phyloP scores from a whole-genome alignment of 257 asterid genomes.

The Solanum commersonii region DNA sequence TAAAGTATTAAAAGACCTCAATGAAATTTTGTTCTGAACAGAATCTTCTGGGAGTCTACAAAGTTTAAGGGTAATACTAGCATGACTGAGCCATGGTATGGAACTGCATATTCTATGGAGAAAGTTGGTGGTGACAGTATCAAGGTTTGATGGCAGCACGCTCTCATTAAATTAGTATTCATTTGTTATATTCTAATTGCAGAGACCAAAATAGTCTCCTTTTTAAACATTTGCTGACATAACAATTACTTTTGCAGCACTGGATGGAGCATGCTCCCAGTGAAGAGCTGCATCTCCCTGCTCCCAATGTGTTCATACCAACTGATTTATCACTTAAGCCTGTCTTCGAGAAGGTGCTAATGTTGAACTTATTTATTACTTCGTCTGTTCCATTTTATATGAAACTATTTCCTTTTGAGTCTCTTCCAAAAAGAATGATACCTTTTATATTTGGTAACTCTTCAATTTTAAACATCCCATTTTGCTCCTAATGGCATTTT shows the following conservation, averaged over 20 bases:
- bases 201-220: background rate
- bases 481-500: background rate
- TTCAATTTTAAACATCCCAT: background rate
- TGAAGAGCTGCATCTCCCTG: slow-evolving; percentile 69
- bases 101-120: slow-evolving; percentile 74
- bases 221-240: background rate
- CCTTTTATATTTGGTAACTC: background rate
- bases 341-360: slow-evolving; percentile 47
- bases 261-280: slow-evolving; percentile 63
- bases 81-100: slow-evolving; percentile 87
- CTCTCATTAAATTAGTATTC: background rate
- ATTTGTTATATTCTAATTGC: background rate
- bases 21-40: slow-evolving; percentile 14
- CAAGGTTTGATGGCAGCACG: slow-evolving; percentile 50
- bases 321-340: slow-evolving; percentile 77
- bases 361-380: slow-evolving; percentile 2
- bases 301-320: slow-evolving; percentile 76
- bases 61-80: slow-evolving; percentile 66
- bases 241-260: slow-evolving; percentile 37
- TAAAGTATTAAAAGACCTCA: background rate
- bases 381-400: background rate
- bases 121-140: slow-evolving; percentile 44
- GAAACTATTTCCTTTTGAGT: background rate
- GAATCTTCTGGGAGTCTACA: slow-evolving; percentile 94
- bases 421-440: background rate